phyloP scores from a whole-genome alignment of 106 monocot genomes.

The Posidonia australis region DNA sequence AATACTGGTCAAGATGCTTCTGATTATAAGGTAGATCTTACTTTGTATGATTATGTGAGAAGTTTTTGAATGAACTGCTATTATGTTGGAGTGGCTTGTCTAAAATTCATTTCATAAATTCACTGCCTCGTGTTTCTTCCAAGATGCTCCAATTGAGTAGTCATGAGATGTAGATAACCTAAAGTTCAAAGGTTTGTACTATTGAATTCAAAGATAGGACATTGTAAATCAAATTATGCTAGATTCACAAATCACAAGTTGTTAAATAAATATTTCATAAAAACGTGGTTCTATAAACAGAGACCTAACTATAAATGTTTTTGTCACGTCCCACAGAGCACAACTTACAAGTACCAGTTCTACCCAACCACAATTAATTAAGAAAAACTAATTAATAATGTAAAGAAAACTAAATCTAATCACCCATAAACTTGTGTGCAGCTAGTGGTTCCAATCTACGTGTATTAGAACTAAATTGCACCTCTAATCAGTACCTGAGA shows the following conservation, averaged over 20 bases:
- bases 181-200: constrained; percentile 72
- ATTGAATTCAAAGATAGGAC: not conserved
- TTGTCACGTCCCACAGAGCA: too few relatives aligned
- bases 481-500: too few relatives aligned
- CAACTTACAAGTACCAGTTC: too few relatives aligned
- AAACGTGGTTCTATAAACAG: not conserved
- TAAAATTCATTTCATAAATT: not conserved
- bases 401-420: too few relatives aligned
- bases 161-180: constrained; percentile 70
- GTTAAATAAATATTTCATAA: not conserved
- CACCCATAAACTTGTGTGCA: too few relatives aligned
- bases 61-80: not conserved
- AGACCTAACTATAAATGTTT: not conserved
- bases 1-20: constrained; percentile 75
- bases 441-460: too few relatives aligned
- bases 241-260: too few relatives aligned
- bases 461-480: too few relatives aligned
- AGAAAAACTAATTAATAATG: too few relatives aligned
- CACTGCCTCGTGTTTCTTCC: constrained; percentile 12
- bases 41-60: constrained; percentile 98
- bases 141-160: constrained; percentile 99
- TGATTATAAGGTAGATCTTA: constrained; percentile 82
- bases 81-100: not conserved
- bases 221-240: not conserved
- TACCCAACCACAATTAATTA: too few relatives aligned